Conservation (phyloP, 768 basidiomycete genomes). For the Agrocybe chaxingu region DNA sequence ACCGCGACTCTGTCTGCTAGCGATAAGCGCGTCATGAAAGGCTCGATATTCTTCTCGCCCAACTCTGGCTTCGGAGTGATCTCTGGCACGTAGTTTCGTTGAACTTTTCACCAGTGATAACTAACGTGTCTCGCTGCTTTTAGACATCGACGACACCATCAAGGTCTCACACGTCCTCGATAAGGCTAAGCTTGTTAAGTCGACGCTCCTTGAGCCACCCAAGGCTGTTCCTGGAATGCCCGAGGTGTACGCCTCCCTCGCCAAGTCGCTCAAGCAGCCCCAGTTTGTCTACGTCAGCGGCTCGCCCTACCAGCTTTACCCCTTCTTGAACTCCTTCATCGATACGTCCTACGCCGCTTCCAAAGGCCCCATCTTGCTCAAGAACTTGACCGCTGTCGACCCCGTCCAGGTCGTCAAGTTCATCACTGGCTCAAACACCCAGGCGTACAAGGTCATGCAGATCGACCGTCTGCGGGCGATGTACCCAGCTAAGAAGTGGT, state of each 20-base stretch:
- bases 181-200: conserved; percentile 27
- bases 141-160: conserved; percentile 44
- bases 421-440: conserved; percentile 20
- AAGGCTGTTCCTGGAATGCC: conserved; percentile 41
- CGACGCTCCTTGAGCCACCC: conserved; percentile 38
- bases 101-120: not conserved
- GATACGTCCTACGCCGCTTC: conserved; percentile 29
- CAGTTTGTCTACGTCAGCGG: conserved; percentile 41
- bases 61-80: conserved; percentile 40
- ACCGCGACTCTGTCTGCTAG: conserved; percentile 14
- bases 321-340: conserved; percentile 39
- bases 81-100: conserved; percentile 27
- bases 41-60: conserved; percentile 33
- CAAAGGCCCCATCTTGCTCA: conserved; percentile 35
- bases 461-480: conserved; percentile 37
- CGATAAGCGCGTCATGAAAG: conserved; percentile 19
- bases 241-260: conserved; percentile 34
- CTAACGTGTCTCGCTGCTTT: not conserved
- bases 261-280: conserved; percentile 29
- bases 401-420: conserved; percentile 27
- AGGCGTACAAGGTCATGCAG: conserved; percentile 33
- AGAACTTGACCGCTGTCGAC: conserved; percentile 34
- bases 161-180: conserved; percentile 39
- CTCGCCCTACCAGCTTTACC: conserved; percentile 42
- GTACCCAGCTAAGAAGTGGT: conserved; percentile 41